phyloP scores from a whole-genome alignment of 2,329 filamentous ascomycete species.

The Macrophomina tecta region DNA sequence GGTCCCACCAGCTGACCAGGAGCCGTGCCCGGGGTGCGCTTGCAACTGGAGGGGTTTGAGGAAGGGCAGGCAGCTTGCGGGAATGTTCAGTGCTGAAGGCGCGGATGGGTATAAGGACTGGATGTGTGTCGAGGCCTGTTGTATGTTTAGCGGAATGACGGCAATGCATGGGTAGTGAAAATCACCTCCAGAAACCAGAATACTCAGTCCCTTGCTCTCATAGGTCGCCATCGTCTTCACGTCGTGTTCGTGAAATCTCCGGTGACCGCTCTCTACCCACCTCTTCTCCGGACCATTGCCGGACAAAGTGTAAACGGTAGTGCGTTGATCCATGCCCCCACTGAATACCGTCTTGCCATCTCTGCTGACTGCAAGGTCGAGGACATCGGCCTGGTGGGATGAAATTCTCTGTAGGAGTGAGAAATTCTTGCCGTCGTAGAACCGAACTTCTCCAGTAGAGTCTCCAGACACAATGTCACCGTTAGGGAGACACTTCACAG shows the following conservation, averaged over 20 bases:
- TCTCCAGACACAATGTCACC: conserved; percentile 94
- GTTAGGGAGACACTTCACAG: conserved; percentile 83
- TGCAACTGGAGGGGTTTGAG: conserved; percentile 74
- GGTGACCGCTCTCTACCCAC: conserved; percentile 87
- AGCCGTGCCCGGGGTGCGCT: conserved; percentile 77
- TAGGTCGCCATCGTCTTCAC: conserved; percentile 94
- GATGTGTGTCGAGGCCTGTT: conserved; percentile 81
- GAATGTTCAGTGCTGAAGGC: conserved; percentile 81
- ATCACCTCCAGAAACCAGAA: conserved; percentile 89
- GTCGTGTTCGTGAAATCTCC: conserved; percentile 89
- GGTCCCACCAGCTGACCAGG: conserved; percentile 90
- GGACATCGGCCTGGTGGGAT: conserved; percentile 85
- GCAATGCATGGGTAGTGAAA: conserved; percentile 29
- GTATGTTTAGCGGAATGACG: conserved; percentile 37
- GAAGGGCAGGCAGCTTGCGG: conserved; percentile 80
- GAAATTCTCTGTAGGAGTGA: conserved; percentile 85
- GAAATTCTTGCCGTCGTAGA: conserved; percentile 94
- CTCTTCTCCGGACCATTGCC: conserved; percentile 44
- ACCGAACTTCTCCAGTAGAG: conserved; percentile 88
- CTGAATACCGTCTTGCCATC: conserved; percentile 86
- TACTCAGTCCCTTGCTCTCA: conserved; percentile 80
- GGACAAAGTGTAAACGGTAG: conserved; percentile 76
- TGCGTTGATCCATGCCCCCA: conserved; percentile 88
- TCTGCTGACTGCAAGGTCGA: conserved; percentile 81
- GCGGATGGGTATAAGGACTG: conserved; percentile 79